A percentile compares a stretch with the other conserved stretches of the same genome.
These are phyloP conservation scores for Yarrowia sp. DNA, from an alignment of 805 yeast species.

Conservation along the genomic window DNA sequence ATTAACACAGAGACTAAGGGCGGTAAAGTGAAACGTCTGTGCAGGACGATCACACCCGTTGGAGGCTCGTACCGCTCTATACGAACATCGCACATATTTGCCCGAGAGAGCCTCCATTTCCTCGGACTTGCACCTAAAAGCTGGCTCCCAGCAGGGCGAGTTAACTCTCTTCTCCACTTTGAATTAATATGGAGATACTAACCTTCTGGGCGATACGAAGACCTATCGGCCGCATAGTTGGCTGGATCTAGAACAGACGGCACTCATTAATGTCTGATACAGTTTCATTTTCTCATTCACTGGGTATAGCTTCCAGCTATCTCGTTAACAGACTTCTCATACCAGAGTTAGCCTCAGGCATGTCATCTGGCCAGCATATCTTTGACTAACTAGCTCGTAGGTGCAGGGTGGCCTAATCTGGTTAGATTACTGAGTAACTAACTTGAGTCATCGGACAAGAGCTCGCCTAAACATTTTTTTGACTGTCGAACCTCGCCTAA, in stretches of 20 bases:
- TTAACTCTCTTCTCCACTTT: conserved; percentile 16
- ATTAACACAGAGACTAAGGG: not conserved
- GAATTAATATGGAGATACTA: conserved; percentile 27
- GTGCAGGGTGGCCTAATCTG: not conserved
- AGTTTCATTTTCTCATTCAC: conserved; percentile 6
- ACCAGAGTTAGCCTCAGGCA: not conserved
- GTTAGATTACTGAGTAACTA: not conserved
- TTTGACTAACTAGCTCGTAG: not conserved
- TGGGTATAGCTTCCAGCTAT: too few relatives aligned
- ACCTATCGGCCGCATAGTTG: conserved; percentile 10
- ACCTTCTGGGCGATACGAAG: conserved; percentile 17
- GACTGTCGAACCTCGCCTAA: not conserved
- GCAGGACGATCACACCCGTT: not conserved
- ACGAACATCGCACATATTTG: not conserved
- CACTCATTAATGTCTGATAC: not conserved
- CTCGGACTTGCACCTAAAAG: conserved; percentile 5
- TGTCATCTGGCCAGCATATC: not conserved
- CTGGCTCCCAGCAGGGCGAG: not conserved
- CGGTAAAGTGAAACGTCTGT: not conserved
- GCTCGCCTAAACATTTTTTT: not conserved
- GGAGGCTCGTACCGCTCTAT: not conserved
- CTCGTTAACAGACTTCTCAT: not conserved
- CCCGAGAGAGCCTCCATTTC: conserved; percentile 17
- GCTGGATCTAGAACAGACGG: not conserved
- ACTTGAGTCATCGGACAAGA: not conserved